Conservation (phyloP, 1,139 yeast species). For the Pneumocystis jirovecii region DNA sequence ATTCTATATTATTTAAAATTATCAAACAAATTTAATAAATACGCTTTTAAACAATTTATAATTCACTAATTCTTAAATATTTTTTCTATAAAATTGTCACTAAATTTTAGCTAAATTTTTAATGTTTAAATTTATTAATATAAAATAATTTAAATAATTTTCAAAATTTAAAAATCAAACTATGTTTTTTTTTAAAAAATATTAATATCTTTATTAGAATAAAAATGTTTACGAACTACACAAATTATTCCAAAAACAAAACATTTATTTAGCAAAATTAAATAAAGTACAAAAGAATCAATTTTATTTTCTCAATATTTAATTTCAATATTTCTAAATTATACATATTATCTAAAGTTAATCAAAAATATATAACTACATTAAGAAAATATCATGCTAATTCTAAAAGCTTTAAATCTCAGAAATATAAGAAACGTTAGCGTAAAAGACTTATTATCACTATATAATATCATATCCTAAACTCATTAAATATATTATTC, state of each 20-base stretch:
- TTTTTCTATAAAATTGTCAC: too few relatives aligned
- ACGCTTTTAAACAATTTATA: too few relatives aligned
- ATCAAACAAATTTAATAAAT: too few relatives aligned
- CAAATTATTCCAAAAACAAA: neutral
- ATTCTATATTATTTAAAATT: too few relatives aligned
- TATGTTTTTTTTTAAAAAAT: neutral
- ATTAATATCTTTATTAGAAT: neutral
- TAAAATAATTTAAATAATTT: too few relatives aligned
- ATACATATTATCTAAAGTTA: neutral
- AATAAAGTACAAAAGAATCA: neutral
- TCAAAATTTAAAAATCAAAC: too few relatives aligned
- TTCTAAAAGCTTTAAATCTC: neutral
- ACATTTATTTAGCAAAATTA: neutral
- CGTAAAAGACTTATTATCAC: neutral
- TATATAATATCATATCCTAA: neutral
- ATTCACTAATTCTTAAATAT: too few relatives aligned
- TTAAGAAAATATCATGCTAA: neutral
- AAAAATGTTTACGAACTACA: neutral
- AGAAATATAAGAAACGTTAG: neutral
- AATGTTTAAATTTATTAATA: too few relatives aligned
- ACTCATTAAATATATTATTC: neutral
- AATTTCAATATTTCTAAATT: neutral
- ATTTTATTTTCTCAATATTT: neutral
- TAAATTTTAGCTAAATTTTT: too few relatives aligned
- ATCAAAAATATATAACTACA: neutral